These are phyloP conservation scores for Thuidium tamariscinum DNA, from an alignment of 225 moss, liverwort and hornwort species.

Conservation along the genomic window DNA sequence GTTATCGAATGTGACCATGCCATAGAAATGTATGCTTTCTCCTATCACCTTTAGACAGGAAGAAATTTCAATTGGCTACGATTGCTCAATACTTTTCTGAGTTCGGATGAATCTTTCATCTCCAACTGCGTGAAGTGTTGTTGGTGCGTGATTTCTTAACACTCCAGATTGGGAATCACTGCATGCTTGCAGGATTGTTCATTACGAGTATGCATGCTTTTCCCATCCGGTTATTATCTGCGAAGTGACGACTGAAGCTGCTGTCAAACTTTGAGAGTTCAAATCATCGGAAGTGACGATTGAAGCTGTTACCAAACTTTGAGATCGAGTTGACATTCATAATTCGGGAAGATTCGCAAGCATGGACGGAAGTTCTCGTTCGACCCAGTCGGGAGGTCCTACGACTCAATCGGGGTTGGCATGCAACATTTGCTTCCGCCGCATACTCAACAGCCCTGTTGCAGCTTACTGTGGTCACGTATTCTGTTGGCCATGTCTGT, in stretches of 20 bases:
- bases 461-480: not conserved
- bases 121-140: not conserved
- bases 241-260: not conserved
- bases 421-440: not conserved
- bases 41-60: not conserved
- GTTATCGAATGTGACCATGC: not conserved
- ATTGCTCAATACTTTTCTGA: not conserved
- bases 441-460: not conserved
- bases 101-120: not conserved
- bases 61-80: not conserved
- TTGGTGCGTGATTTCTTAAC: not conserved
- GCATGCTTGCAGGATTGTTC: not conserved
- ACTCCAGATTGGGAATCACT: not conserved
- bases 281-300: not conserved
- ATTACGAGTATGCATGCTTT: not conserved
- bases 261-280: not conserved
- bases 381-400: too few relatives aligned
- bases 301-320: not conserved
- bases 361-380: not conserved
- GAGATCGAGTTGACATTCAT: not conserved
- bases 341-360: not conserved
- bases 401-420: not conserved
- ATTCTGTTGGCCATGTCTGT: not conserved
- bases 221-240: not conserved
- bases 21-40: not conserved